Conservation (phyloP, 2,329 filamentous ascomycete species). For the Neofusicoccum ribis region DNA sequence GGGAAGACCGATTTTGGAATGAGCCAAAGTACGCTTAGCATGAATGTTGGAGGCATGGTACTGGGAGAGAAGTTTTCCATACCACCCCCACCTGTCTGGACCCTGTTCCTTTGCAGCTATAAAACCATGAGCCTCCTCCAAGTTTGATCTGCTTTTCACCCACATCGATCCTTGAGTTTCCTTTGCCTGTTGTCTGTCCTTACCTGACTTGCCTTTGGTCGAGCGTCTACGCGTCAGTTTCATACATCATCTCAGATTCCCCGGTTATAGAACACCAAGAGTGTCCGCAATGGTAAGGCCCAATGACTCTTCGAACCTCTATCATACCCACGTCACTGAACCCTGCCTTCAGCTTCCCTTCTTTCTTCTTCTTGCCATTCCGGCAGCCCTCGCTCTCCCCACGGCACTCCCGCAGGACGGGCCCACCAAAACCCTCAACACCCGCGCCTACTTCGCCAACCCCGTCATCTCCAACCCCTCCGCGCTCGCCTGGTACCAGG, state of each 20-base stretch:
- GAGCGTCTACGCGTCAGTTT: neutral
- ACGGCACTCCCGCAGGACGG: neutral
- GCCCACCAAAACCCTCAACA: neutral
- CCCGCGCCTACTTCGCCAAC: neutral
- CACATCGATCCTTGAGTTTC: neutral
- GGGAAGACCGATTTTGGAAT: neutral
- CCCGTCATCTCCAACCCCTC: too few relatives aligned
- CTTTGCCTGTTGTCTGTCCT: neutral
- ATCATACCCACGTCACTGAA: neutral
- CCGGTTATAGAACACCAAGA: too few relatives aligned
- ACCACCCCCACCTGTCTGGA: neutral
- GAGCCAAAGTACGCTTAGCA: neutral
- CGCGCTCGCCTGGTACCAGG: too few relatives aligned
- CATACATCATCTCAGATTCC: too few relatives aligned
- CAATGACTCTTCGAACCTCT: neutral
- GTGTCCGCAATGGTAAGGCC: neutral
- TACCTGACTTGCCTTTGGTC: neutral
- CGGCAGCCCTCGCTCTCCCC: neutral
- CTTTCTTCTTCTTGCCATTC: neutral
- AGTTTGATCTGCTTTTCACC: too few relatives aligned
- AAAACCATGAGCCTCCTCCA: neutral
- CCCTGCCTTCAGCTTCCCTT: neutral
- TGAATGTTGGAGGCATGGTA: neutral
- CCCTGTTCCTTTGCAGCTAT: neutral
- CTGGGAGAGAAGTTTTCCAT: neutral